Conservation (phyloP, 2,329 filamentous ascomycete species). For the Aureobasidium sp. region DNA sequence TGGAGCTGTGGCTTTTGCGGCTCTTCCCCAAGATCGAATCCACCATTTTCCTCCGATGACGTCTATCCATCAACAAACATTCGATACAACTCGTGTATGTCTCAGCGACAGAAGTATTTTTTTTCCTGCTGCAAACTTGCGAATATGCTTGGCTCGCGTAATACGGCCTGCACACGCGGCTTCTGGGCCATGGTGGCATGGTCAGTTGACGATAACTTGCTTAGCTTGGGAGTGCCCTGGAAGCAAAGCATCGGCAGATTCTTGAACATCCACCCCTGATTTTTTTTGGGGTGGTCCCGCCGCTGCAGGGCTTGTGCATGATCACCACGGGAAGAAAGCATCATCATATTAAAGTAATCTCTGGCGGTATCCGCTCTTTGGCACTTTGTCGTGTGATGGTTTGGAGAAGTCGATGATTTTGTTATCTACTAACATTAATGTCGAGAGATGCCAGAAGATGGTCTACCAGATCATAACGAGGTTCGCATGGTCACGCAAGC, state of each 20-base stretch:
- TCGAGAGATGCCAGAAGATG: background rate
- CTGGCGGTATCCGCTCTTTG: background rate
- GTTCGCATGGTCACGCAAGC: slow-evolving; percentile 27
- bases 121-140: background rate
- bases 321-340: background rate
- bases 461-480: background rate
- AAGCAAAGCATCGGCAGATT: background rate
- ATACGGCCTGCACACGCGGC: slow-evolving; percentile 3
- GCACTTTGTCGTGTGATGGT: background rate
- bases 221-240: background rate
- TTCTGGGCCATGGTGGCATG: background rate
- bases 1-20: slow-evolving; percentile 2
- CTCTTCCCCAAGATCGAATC: background rate
- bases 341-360: background rate
- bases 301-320: slow-evolving; percentile 2
- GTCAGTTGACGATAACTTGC: background rate
- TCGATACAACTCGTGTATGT: background rate
- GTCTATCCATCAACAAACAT: background rate
- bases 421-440: background rate
- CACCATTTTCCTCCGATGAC: background rate
- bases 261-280: background rate
- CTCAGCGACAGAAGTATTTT: background rate
- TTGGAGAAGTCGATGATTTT: no score
- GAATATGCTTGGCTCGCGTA: slow-evolving; percentile 5
- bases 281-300: background rate